Conservation (phyloP, 1,139 yeast genomes). For the Ashbya aceris region DNA sequence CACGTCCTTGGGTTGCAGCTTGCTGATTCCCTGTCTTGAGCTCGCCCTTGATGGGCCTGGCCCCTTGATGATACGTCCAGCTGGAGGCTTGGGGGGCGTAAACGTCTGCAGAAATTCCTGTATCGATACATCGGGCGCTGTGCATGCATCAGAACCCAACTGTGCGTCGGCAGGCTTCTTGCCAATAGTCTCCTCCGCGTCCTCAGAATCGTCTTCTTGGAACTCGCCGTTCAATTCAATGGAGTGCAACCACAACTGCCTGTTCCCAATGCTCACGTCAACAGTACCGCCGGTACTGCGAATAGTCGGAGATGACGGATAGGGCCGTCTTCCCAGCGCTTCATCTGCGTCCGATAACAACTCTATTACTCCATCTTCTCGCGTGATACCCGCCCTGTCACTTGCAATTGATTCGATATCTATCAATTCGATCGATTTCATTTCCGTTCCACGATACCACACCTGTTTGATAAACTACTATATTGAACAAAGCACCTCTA, state of each 20-base stretch:
- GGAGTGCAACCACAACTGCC: neutral
- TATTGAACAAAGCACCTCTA: neutral
- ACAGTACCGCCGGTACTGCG: neutral
- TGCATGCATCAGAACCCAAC: no score
- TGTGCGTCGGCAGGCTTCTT: no score
- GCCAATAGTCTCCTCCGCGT: no score
- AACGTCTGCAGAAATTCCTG: neutral
- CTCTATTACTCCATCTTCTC: conserved; percentile 8
- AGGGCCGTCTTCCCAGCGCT: neutral
- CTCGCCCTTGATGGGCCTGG: no score
- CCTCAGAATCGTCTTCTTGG: conserved; percentile 3
- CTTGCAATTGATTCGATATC: conserved; percentile 1
- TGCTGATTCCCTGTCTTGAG: neutral
- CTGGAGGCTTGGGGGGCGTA: neutral
- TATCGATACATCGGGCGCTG: neutral
- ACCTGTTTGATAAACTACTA: neutral
- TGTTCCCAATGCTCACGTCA: neutral
- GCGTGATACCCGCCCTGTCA: neutral
- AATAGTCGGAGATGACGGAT: conserved; percentile 8
- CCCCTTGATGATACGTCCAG: neutral
- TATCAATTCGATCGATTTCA: neutral
- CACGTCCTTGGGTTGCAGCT: neutral
- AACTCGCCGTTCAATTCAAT: conserved; percentile 6
- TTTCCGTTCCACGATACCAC: neutral
- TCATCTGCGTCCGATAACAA: conserved; percentile 9